These are phyloP conservation scores for Penicillium diatomitis DNA, from an alignment of 495 filamentous ascomycete genomes.

Conservation along the genomic window DNA sequence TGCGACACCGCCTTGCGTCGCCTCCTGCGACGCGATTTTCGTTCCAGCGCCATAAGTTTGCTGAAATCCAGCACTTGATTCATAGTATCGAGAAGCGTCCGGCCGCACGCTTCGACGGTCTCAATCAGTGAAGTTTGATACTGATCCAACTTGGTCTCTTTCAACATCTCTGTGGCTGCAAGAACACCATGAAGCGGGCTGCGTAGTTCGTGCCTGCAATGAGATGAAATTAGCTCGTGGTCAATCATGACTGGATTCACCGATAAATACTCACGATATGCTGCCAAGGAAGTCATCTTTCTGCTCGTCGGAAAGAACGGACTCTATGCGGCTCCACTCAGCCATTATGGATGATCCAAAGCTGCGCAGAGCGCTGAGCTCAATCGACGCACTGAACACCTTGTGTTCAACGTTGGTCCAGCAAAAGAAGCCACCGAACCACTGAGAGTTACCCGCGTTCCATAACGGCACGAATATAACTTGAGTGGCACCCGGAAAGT, in stretches of 20 bases:
- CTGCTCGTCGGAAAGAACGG: conserved; percentile 44
- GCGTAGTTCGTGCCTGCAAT: conserved; percentile 53
- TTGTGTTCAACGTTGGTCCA: conserved; percentile 42
- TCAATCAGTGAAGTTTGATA: conserved; percentile 54
- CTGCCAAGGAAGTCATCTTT: conserved; percentile 69
- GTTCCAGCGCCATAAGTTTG: conserved; percentile 50
- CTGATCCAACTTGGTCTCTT: conserved; percentile 28
- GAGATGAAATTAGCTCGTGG: too few species aligned
- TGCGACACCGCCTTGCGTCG: conserved; percentile 6
- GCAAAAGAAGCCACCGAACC: conserved; percentile 59
- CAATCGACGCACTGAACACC: conserved; percentile 28
- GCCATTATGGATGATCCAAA: conserved; percentile 61
- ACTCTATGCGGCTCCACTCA: conserved; percentile 52
- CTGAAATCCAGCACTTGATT: conserved; percentile 65
- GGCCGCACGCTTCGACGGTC: conserved; percentile 64
- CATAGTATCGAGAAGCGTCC: conserved; percentile 66
- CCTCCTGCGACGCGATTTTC: conserved; percentile 25
- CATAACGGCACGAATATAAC: conserved; percentile 50
- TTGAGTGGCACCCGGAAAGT: conserved; percentile 34
- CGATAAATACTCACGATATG: conserved; percentile 35
- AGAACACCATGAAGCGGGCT: conserved; percentile 68
- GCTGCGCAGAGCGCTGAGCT: conserved; percentile 41
- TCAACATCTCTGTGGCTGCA: conserved; percentile 56
- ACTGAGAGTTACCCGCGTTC: conserved; percentile 54
- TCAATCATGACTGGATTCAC: too few species aligned